Percentiles rank a stretch among this genome's conserved stretches.
These are phyloP conservation scores for Pythium monospermum DNA, from an alignment of 352 stramenopile genomes.

Conservation along the genomic window DNA sequence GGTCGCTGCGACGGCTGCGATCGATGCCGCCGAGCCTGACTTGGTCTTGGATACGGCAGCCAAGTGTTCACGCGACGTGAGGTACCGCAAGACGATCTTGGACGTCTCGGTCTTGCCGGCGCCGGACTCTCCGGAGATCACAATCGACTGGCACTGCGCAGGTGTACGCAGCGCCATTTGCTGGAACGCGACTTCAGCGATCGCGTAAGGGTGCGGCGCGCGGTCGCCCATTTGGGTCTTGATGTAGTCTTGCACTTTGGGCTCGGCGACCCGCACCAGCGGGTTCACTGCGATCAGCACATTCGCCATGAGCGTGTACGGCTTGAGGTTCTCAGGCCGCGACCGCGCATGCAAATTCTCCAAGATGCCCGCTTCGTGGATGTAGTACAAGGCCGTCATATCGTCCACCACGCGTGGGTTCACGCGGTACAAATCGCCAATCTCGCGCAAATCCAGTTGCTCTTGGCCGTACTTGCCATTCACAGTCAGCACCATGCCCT, in stretches of 20 bases:
- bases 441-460: slow-evolving; percentile 70
- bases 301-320: slow-evolving; percentile 88
- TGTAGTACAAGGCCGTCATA: slow-evolving; percentile 87
- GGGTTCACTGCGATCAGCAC: slow-evolving; percentile 86
- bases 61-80: slow-evolving; percentile 77
- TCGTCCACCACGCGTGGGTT: slow-evolving; percentile 85
- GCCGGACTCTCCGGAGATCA: slow-evolving; percentile 83
- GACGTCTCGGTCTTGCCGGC: slow-evolving; percentile 87
- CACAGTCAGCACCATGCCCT: slow-evolving; percentile 67
- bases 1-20: slow-evolving; percentile 3
- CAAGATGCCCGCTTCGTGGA: slow-evolving; percentile 83
- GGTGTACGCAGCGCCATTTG: slow-evolving; percentile 82
- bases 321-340: slow-evolving; percentile 65
- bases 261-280: slow-evolving; percentile 73
- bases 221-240: slow-evolving; percentile 85
- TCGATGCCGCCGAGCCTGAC: slow-evolving; percentile 11
- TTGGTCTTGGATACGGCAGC: slow-evolving; percentile 30
- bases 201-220: slow-evolving; percentile 77
- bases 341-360: slow-evolving; percentile 75
- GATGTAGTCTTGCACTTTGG: slow-evolving; percentile 84
- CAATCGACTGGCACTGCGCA: slow-evolving; percentile 82
- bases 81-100: slow-evolving; percentile 87
- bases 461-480: slow-evolving; percentile 70
- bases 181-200: slow-evolving; percentile 86
- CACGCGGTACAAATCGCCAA: slow-evolving; percentile 82